Base-by-base conservation (phyloP, 805 yeast species). In the Saccharomycopsis microspora region DNA sequence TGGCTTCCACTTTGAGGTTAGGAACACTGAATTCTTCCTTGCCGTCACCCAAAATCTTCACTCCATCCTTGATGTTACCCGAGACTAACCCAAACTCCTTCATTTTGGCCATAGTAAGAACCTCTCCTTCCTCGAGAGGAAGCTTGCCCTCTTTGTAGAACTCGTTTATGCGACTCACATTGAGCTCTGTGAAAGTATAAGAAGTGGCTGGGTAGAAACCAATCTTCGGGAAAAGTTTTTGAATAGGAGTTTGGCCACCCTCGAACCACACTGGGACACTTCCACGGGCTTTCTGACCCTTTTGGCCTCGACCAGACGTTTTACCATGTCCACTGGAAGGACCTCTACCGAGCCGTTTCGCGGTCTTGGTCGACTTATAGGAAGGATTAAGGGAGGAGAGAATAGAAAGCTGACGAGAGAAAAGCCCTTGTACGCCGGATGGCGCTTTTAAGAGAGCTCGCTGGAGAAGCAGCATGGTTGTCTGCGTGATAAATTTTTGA, bases 231-330 rank as follows among this genome's bases (percentile, higher is more conserved):
- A 86, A 80, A 56, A 84, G 68, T 64, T 84, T 76, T 64, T 79
- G 78, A 60, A 82, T 78, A 30, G 97, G 97, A 1, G 97, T 93
- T 64, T 93, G 98, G 63, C 98, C 97, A 78, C 98, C 98, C 71
- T 93, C 98, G 62, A 90, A 87, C 90, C 95, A 86, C 50, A 83
- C 77, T 48, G 88, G 90, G 32, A 90, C 90, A 39, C 81, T 76
- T 37, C 90, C 85, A 67, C 97, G 78, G 7, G 97, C 96, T 68
- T 90, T 90, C 64, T 90, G 97, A 78, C 98, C 98, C 69, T 93
- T 93, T 60, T 86, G 95, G 72, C 98, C 98, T 64, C 97, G 76
- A 43, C 96, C 95, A 5, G 97, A 79, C 3, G 97, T 93, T 66
- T 90, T 89, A 69, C 98, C 98, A 55, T 76, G 71, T 27, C 88